Conservation (phyloP, 768 basidiomycete genomes). For the Vararia minispora region DNA sequence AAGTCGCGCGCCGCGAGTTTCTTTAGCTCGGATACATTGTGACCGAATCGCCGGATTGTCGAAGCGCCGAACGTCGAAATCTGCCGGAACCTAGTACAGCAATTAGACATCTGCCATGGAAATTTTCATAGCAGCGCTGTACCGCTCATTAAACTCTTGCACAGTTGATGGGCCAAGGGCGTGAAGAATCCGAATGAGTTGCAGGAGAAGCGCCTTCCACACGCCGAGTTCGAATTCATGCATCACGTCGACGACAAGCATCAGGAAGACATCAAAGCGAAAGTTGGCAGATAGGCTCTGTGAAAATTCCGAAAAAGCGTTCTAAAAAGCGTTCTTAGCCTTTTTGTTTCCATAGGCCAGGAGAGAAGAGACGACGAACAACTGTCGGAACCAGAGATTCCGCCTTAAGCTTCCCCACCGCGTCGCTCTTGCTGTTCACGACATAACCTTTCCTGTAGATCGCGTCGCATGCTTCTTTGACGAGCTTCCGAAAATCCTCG, state of each 20-base stretch:
- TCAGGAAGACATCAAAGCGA: slow-evolving; percentile 15
- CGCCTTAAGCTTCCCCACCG: slow-evolving; percentile 5
- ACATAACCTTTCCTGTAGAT: slow-evolving; percentile 12
- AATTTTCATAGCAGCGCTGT: too few species aligned
- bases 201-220: slow-evolving; percentile 20
- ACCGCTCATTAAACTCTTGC: too few species aligned
- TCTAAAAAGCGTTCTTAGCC: slow-evolving; percentile 14
- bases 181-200: slow-evolving; percentile 18
- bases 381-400: slow-evolving; percentile 15
- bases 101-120: background rate
- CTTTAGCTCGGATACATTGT: slow-evolving; percentile 16
- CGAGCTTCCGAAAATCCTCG: background rate
- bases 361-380: background rate
- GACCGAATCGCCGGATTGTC: slow-evolving; percentile 17
- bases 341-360: background rate
- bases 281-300: slow-evolving; percentile 6
- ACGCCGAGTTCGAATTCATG: slow-evolving; percentile 23
- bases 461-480: slow-evolving; percentile 2
- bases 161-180: background rate
- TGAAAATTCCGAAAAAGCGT: slow-evolving; percentile 18
- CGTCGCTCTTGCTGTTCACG: slow-evolving; percentile 4
- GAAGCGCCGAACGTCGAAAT: slow-evolving; percentile 17
- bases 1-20: slow-evolving; percentile 17
- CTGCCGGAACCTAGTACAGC: slow-evolving; percentile 13
- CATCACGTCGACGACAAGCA: slow-evolving; percentile 21